Evolutionary conservation across 208 protist genomes (phyloP).

Genomic region (Leishmania aethiopica): DNA sequence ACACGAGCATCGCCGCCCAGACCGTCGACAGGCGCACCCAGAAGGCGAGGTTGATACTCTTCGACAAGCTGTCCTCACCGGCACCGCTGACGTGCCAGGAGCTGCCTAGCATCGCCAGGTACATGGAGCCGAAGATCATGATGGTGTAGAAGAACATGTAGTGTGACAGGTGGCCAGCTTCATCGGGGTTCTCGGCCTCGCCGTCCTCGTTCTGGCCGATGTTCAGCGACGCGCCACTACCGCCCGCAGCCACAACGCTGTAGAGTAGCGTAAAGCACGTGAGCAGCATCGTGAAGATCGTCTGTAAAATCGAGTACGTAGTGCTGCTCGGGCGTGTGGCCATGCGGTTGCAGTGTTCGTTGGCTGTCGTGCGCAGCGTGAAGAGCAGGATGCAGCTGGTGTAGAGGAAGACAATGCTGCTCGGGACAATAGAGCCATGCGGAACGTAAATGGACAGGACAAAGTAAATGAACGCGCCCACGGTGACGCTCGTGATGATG

Average conservation of each 20-base stretch:
- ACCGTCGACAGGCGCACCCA: constrained; percentile 91
- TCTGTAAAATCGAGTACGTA: constrained; percentile 63
- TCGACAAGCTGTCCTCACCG: constrained; percentile 44
- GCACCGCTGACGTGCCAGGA: constrained; percentile 88
- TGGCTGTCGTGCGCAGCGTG: constrained; percentile 71
- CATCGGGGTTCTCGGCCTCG: constrained; percentile 80
- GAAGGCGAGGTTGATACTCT: constrained; percentile 77
- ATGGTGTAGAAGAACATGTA: constrained; percentile 95
- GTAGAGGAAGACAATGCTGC: constrained; percentile 92
- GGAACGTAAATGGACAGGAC: constrained; percentile 85
- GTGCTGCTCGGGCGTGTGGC: constrained; percentile 18
- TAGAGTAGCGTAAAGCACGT: constrained; percentile 78
- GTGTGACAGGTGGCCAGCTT: constrained; percentile 74
- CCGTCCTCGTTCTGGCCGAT: constrained; percentile 68
- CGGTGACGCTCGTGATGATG: constrained; percentile 79
- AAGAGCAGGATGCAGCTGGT: constrained; percentile 84
- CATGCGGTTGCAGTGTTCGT: constrained; percentile 76
- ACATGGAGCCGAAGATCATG: constrained; percentile 95
- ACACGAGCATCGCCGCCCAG: constrained; percentile 84
- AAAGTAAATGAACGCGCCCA: constrained; percentile 77
- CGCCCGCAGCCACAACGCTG: constrained; percentile 74
- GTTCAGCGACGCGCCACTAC: constrained; percentile 59
- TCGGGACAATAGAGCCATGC: constrained; percentile 91
- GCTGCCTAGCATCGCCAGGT: constrained; percentile 92
- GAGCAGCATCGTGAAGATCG: constrained; percentile 41